Base-by-base conservation (phyloP, 2,329 filamentous ascomycete genomes). In the Hypoxylon sp. region DNA sequence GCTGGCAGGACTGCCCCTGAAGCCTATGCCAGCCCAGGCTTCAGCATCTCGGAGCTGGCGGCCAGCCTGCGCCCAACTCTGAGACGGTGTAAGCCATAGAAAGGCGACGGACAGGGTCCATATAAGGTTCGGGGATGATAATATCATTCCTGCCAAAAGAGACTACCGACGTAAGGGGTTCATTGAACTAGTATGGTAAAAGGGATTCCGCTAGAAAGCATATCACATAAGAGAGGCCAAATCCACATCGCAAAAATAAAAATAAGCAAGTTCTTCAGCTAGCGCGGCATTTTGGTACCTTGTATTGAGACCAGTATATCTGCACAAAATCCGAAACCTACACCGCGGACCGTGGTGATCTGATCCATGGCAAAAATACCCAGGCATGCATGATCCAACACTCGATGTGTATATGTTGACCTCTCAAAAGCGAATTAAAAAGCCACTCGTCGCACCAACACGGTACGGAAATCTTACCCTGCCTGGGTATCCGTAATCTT, bases 31-130 rank as follows among this genome's bases (percentile, higher is more conserved):
- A 40, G 31, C 11, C 31, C 56, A 48, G 10, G 20, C 14, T 30
- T 31, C 35, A 17, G 27, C 3, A 31, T 56, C 17, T 13, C 53
- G 14, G 31, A 22, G 35, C 25, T 44, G 53, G 31, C 53, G 40
- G 7, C 40, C n/a, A 44, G 44, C 25, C n/a, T n/a, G 27, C 14
- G 30, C 17, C 27, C 27, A 35, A 5, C 10, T n/a, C 20, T n/a
- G 48, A 30, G 27, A 25, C n/a, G 13, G 44, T n/a, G 40, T 31
- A 31, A 10, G 22, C 30, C 8, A 27, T 31, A 58, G 5, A 27
- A 58, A 48, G 30, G 40, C 40, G 17, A 44, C 17, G 17, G 40
- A 44, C 40, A 44, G 40, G 40, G 40, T 22, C 40, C 40, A 22
- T 3, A 22, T 10, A 22, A 22, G 17, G 40, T 20, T 22, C 10